Conservation (phyloP, 345 rosid genomes). For the Salix udensis region DNA sequence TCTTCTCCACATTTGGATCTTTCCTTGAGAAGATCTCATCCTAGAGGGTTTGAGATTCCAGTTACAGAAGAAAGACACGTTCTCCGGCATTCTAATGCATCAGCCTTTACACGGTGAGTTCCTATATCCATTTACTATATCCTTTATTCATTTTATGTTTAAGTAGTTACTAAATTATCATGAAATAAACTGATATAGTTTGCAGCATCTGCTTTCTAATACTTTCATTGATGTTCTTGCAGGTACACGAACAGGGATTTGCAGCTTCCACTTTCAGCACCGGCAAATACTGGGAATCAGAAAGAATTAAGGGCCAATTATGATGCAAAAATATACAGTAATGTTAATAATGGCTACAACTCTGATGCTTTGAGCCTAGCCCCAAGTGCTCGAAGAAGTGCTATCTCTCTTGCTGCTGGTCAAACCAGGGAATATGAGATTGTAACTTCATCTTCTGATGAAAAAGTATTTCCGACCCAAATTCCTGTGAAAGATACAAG, state of each 20-base stretch:
- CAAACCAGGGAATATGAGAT: conserved; percentile 37
- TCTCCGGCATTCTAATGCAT: conserved; percentile 72
- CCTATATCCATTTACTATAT: neutral
- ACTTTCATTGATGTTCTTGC: conserved; percentile 22
- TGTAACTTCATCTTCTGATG: conserved; percentile 42
- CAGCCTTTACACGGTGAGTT: conserved; percentile 77
- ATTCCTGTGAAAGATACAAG: conserved; percentile 42
- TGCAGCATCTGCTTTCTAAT: conserved; percentile 7
- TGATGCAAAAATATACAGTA: conserved; percentile 29
- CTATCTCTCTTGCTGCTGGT: conserved; percentile 23
- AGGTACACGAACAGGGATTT: conserved; percentile 59
- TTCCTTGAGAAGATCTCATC: conserved; percentile 57
- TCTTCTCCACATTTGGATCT: conserved; percentile 61
- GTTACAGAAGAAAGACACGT: conserved; percentile 42
- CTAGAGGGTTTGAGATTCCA: conserved; percentile 38
- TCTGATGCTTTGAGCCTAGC: conserved; percentile 36
- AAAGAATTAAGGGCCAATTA: conserved; percentile 26
- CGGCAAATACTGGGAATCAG: conserved; percentile 23
- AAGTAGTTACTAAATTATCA: neutral
- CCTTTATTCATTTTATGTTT: neutral
- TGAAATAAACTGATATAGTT: neutral
- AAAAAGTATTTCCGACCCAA: conserved; percentile 42
- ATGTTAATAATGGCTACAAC: conserved; percentile 18
- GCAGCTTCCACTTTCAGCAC: conserved; percentile 39
- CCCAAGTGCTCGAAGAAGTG: conserved; percentile 46